Evolutionary conservation across 208 protist genomes (phyloP), one percentile per base, ranked within the genome.

Genomic region (Crithidia acanthocephali): DNA sequence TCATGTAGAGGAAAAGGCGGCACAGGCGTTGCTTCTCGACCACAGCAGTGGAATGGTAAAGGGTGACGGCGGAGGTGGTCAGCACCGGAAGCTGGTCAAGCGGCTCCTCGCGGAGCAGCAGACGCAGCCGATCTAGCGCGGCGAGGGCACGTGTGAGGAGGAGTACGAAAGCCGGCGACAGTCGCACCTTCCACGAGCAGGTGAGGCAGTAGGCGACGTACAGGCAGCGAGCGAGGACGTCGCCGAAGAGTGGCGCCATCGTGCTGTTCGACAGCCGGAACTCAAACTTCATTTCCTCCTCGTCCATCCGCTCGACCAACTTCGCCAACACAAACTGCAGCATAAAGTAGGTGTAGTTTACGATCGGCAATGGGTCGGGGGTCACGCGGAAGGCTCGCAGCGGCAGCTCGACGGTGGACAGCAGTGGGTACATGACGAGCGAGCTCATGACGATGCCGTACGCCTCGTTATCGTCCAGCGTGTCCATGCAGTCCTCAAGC

Each of bases 391-490:
- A 75, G 57, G 33, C n/a, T n/a, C 57, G 30, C 56, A 47, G 27
- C 44, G 67, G 52, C 40, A 69, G 52, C 51, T 71, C 68, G 47
- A 72, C 42, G 5, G 68, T 58, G 18, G 61, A 82, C 56, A 52
- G 62, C 28, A 95, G 58, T 40, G 90, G 90, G 76, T 88, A 90
- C 58, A 91, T 75, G 37, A 76, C 79, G 7, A 95, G 79, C 0
- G 78, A 79, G 20, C 83, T 82, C 86, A 95, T 92, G 13, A 92
- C 74, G 20, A 86, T 70, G 18, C 90, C 87, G 60, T 95, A 91
- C 10, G 75, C 80, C 57, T 82, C 79, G 51, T 81, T 86, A 20
- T 82, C 60, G 55, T 94, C 86, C 63, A 90, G 83, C 30, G 88
- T 79, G n/a, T 80, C 55, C 76, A 90, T 87, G 74, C 86, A 86